Conservation (phyloP, 352 stramenopile species). For the Hyphochytrium catenoides region DNA sequence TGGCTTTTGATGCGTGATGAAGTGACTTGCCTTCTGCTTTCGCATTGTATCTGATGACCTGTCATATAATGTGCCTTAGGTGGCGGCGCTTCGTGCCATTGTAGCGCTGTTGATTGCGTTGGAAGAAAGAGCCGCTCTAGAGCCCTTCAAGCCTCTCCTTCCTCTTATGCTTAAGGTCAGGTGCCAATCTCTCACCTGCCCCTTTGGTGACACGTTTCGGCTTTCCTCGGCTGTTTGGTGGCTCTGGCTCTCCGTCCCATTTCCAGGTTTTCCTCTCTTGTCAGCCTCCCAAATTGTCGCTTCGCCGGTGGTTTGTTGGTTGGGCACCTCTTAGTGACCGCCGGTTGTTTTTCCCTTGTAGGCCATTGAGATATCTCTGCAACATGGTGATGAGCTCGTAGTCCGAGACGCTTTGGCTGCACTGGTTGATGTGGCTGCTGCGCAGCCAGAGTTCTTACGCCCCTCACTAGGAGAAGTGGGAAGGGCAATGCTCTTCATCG, state of each 20-base stretch:
- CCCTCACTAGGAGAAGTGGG: conserved; percentile 30
- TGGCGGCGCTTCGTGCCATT: conserved; percentile 36
- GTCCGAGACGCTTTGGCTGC: conserved; percentile 40
- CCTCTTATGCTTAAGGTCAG: conserved; percentile 29
- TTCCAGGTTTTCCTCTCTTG: no score
- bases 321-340: conserved; percentile 3
- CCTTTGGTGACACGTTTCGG: no score
- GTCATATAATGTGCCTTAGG: conserved; percentile 27
- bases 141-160: conserved; percentile 36
- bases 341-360: conserved; percentile 4
- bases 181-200: conserved; percentile 2
- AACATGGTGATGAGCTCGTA: conserved; percentile 23
- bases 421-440: conserved; percentile 39
- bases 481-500: conserved; percentile 49
- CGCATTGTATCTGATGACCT: conserved; percentile 36
- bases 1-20: no score
- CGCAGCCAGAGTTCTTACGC: conserved; percentile 56
- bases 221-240: no score
- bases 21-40: conserved; percentile 22
- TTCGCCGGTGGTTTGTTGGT: no score
- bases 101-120: conserved; percentile 41
- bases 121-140: conserved; percentile 32
- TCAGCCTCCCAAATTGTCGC: no score
- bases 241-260: no score
- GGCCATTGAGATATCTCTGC: conserved; percentile 38